These are phyloP conservation scores for Colletotrichum agaves DNA, from an alignment of 2,329 filamentous ascomycete species.

Conservation along the genomic window DNA sequence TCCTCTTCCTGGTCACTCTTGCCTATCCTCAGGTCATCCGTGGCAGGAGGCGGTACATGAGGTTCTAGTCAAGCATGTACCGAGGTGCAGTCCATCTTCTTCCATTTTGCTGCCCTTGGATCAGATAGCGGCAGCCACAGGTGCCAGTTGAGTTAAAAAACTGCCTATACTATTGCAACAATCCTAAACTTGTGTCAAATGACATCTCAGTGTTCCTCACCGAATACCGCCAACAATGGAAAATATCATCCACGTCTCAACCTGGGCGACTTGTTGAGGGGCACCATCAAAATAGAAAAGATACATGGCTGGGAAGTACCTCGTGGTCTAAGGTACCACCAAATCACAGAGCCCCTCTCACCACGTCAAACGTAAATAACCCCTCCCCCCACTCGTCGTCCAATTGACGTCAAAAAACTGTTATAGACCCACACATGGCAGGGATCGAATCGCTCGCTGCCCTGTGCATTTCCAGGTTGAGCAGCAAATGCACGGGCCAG, in stretches of 20 bases:
- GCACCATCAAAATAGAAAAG: background rate
- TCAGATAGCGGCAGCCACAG: too few species aligned
- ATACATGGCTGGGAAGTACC: background rate
- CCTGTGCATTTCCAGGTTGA: slow-evolving; percentile 19
- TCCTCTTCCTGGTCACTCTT: slow-evolving; percentile 6
- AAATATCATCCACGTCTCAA: slow-evolving; percentile 11
- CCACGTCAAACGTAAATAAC: slow-evolving; percentile 32
- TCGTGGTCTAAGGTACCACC: background rate
- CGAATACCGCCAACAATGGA: background rate
- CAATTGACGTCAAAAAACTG: slow-evolving; percentile 37
- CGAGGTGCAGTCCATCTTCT: background rate
- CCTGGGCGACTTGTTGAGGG: slow-evolving; percentile 21
- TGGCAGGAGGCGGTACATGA: background rate
- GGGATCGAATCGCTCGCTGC: slow-evolving; percentile 16
- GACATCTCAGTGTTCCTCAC: background rate
- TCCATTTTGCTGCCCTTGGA: background rate
- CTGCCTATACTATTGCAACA: too few species aligned
- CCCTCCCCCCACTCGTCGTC: slow-evolving; percentile 32
- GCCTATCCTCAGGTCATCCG: background rate
- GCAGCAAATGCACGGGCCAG: background rate
- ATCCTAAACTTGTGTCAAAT: background rate
- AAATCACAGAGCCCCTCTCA: slow-evolving; percentile 26
- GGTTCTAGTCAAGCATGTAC: background rate
- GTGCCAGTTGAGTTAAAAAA: too few species aligned
- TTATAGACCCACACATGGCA: slow-evolving; percentile 12